These are phyloP conservation scores for Trichoderma atroviride DNA, from an alignment of 2,329 filamentous ascomycete species.

Conservation along the genomic window DNA sequence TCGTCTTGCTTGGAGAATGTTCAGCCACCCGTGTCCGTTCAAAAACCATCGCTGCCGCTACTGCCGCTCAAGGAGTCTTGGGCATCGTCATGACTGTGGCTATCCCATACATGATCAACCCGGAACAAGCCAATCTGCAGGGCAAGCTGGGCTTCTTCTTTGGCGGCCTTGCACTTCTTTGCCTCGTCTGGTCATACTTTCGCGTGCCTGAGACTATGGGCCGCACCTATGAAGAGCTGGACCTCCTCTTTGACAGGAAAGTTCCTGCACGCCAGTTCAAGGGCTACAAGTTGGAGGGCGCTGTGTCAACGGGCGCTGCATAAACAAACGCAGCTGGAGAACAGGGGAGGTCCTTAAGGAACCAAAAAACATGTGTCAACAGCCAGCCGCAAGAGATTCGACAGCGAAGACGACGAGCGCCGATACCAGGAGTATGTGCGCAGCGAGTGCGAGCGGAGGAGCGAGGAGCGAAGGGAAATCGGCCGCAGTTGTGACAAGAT, in stretches of 20 bases:
- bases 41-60: conserved; percentile 47
- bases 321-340: neutral
- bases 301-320: conserved; percentile 12
- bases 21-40: conserved; percentile 46
- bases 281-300: conserved; percentile 22
- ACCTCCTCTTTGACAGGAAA: conserved; percentile 40
- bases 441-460: neutral
- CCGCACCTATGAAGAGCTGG: conserved; percentile 40
- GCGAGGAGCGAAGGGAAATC: neutral
- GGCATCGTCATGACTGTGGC: conserved; percentile 38
- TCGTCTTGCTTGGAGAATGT: conserved; percentile 47
- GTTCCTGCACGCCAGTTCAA: conserved; percentile 43
- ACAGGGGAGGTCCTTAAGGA: too few species aligned
- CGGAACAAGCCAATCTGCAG: conserved; percentile 40
- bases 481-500: conserved; percentile 5
- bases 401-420: conserved; percentile 9
- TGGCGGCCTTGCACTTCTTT: conserved; percentile 35
- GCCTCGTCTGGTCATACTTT: conserved; percentile 40
- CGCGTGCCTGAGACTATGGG: conserved; percentile 40
- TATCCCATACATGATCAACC: conserved; percentile 41
- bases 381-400: conserved; percentile 11
- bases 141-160: conserved; percentile 42
- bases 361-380: too few species aligned
- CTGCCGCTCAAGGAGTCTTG: conserved; percentile 36
- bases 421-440: conserved; percentile 2